These are phyloP conservation scores for Ascodesmis nigricans DNA, from an alignment of 495 filamentous ascomycete genomes.

Conservation along the genomic window DNA sequence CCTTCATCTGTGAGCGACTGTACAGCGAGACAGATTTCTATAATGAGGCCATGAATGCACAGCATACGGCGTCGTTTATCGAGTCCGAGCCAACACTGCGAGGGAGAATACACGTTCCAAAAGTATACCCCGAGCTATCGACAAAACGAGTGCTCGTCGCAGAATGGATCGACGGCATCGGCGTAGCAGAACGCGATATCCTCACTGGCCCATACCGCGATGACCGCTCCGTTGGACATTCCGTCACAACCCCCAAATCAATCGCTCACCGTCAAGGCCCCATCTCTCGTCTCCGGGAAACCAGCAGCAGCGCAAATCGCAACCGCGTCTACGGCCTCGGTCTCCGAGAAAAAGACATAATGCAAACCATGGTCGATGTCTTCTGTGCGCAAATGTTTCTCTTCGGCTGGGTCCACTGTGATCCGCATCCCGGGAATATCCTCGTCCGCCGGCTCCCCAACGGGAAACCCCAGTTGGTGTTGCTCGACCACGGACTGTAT, in stretches of 20 bases:
- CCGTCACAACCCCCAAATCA: constrained; percentile 4
- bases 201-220: constrained; percentile 40
- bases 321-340: constrained; percentile 38
- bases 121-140: constrained; percentile 59
- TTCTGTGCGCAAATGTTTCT: constrained; percentile 95
- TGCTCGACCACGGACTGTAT: constrained; percentile 94
- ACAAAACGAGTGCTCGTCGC: constrained; percentile 76
- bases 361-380: constrained; percentile 87
- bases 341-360: constrained; percentile 57
- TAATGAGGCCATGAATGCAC: constrained; percentile 74
- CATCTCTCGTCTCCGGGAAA: constrained; percentile 1
- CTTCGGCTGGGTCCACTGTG: constrained; percentile 82
- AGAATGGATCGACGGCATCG: constrained; percentile 89
- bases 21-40: constrained; percentile 83
- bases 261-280: constrained; percentile 4
- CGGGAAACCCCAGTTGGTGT: constrained; percentile 67
- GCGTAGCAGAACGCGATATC: constrained; percentile 69
- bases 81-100: constrained; percentile 52
- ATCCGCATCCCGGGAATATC: constrained; percentile 93
- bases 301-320: neutral
- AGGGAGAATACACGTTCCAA: constrained; percentile 67
- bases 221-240: constrained; percentile 10
- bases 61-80: constrained; percentile 57
- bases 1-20: constrained; percentile 71
- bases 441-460: constrained; percentile 69